Evolutionary conservation across 116 monocot species (phyloP).

Genomic region (Iris pallida): DNA sequence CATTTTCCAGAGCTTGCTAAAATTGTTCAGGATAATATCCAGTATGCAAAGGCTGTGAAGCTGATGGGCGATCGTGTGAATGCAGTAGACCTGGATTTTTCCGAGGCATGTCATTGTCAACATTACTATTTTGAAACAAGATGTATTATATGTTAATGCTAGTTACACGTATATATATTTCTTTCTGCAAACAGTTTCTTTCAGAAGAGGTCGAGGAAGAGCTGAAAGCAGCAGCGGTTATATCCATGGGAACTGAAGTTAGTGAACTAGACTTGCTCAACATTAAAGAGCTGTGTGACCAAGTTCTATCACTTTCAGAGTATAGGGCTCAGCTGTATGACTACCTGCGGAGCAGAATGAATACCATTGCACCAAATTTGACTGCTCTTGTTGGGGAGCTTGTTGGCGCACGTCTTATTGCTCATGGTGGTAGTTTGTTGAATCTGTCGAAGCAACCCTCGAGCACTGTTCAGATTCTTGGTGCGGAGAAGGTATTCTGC

Average conservation of each 20-base stretch:
- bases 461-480: constrained; percentile 95
- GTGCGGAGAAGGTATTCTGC: constrained; percentile 85
- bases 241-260: constrained; percentile 99
- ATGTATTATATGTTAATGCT: background rate
- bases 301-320: constrained; percentile 86
- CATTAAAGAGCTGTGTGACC: constrained; percentile 82
- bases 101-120: constrained; percentile 46
- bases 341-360: constrained; percentile 88
- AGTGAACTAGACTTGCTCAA: constrained; percentile 74
- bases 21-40: constrained; percentile 83
- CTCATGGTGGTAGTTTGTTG: constrained; percentile 90
- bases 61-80: constrained; percentile 82
- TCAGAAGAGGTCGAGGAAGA: constrained; percentile 78
- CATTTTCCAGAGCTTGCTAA: constrained; percentile 97
- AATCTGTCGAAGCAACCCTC: constrained; percentile 95
- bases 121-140: background rate
- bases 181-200: constrained; percentile 40
- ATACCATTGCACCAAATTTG: constrained; percentile 91
- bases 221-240: constrained; percentile 74
- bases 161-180: background rate
- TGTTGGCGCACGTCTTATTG: constrained; percentile 96
- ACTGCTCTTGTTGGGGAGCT: constrained; percentile 96
- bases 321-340: constrained; percentile 87
- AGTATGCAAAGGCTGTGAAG: constrained; percentile 82
- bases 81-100: constrained; percentile 82